phyloP scores from a whole-genome alignment of 768 basidiomycete genomes.

The Boletus rubroflammeus region DNA sequence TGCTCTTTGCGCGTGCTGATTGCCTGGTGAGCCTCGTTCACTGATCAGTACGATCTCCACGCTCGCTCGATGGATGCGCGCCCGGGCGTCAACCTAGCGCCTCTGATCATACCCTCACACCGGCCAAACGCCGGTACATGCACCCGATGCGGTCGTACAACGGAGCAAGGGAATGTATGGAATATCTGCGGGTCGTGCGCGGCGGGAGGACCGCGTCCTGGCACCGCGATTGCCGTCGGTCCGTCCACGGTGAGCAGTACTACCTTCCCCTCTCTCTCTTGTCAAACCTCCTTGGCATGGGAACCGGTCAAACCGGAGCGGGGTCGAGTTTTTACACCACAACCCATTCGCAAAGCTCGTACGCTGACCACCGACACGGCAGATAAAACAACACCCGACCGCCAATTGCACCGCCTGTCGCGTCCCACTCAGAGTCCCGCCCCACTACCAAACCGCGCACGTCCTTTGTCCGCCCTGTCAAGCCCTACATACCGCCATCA shows the following conservation, averaged over 20 bases:
- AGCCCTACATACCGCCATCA: neutral
- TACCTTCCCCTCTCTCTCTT: neutral
- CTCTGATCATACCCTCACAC: neutral
- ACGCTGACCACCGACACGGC: neutral
- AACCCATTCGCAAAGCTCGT: neutral
- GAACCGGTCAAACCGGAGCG: neutral
- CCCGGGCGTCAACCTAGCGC: neutral
- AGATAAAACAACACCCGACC: neutral
- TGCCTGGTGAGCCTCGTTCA: neutral
- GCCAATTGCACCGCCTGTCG: constrained; percentile 6
- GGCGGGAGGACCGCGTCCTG: neutral
- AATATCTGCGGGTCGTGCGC: neutral
- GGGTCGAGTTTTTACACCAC: neutral
- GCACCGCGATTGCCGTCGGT: neutral
- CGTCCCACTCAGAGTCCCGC: neutral
- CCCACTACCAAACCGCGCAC: neutral
- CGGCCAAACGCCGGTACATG: neutral
- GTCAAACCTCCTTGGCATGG: neutral
- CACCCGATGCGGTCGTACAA: neutral
- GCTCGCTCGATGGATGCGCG: neutral
- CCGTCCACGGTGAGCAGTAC: neutral
- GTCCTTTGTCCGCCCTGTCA: constrained; percentile 15
- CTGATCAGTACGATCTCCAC: neutral
- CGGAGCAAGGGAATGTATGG: neutral
- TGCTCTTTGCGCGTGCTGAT: neutral